A percentile compares a stretch with the other conserved stretches of the same genome.
Evolutionary conservation across 352 stramenopile genomes (phyloP).

Genomic region (Pythium myriotylum): DNA sequence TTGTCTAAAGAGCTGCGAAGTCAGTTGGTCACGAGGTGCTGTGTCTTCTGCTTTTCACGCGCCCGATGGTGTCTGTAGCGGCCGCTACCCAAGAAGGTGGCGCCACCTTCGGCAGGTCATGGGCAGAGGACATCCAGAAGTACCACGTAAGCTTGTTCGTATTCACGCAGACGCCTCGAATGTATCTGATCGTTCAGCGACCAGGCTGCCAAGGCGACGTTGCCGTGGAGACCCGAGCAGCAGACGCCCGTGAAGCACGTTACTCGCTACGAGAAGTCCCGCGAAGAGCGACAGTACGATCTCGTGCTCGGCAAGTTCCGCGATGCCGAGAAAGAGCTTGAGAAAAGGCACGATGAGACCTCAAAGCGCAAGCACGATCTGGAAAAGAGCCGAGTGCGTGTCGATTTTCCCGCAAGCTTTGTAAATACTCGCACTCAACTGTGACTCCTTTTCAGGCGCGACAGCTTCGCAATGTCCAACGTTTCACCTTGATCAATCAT

Average conservation of each 20-base stretch:
- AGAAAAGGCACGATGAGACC: slow-evolving; percentile 36
- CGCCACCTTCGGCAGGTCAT: slow-evolving; percentile 29
- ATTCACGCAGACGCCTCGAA: too few species aligned
- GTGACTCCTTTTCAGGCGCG: slow-evolving; percentile 37
- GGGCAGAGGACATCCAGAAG: slow-evolving; percentile 60
- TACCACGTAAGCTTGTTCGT: slow-evolving; percentile 44
- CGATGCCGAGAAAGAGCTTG: slow-evolving; percentile 50
- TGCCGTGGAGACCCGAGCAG: slow-evolving; percentile 64
- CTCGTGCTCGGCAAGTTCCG: slow-evolving; percentile 68
- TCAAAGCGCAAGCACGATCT: slow-evolving; percentile 37
- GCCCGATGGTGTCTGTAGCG: too few species aligned
- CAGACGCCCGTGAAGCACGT: slow-evolving; percentile 59
- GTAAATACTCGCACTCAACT: too few species aligned
- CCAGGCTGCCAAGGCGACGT: slow-evolving; percentile 56
- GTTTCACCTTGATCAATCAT: slow-evolving; percentile 74
- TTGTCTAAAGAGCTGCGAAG: background rate
- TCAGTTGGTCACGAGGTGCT: background rate
- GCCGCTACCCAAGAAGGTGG: too few species aligned
- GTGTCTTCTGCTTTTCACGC: too few species aligned
- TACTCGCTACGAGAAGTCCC: slow-evolving; percentile 70
- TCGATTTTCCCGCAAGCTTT: too few species aligned
- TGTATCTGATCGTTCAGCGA: too few species aligned
- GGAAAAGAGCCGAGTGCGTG: slow-evolving; percentile 43
- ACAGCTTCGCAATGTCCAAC: slow-evolving; percentile 60
- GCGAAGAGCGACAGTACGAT: slow-evolving; percentile 74